These are phyloP conservation scores for Wickerhamomyces mucosus DNA, from an alignment of 805 yeast genomes.

Conservation along the genomic window DNA sequence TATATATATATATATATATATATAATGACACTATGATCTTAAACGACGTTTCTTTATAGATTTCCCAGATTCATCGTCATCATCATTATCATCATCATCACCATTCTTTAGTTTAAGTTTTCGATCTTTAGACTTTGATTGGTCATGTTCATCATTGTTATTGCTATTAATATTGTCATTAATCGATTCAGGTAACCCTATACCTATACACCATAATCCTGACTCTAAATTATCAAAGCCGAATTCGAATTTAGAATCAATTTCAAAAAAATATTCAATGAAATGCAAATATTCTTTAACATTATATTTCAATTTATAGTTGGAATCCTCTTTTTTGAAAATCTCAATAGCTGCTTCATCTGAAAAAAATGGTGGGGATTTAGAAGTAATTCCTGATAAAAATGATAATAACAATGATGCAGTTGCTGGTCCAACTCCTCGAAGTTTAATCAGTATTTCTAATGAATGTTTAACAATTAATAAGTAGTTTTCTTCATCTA, in stretches of 20 bases:
- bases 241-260: slow-evolving; percentile 6
- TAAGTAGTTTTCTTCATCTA: slow-evolving; percentile 6
- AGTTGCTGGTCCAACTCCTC: slow-evolving; percentile 23
- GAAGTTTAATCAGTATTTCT: slow-evolving; percentile 4
- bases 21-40: no score
- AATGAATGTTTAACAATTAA: slow-evolving; percentile 6
- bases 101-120: no score
- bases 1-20: no score
- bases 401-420: slow-evolving; percentile 16
- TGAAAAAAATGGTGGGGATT: slow-evolving; percentile 20
- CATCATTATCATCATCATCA: no score
- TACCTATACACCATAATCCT: slow-evolving; percentile 16
- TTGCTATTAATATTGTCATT: no score
- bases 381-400: slow-evolving; percentile 5
- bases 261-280: slow-evolving; percentile 6
- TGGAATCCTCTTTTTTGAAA: slow-evolving; percentile 4
- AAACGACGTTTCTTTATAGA: no score
- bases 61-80: no score
- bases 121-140: no score
- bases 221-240: slow-evolving; percentile 13
- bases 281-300: slow-evolving; percentile 14
- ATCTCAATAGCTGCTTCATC: slow-evolving; percentile 17
- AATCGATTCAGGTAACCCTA: no score
- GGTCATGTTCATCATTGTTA: no score
- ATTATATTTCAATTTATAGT: slow-evolving; percentile 14